These are phyloP conservation scores for Orbilia ellipsospora DNA, from an alignment of 2,329 filamentous ascomycete species.

Conservation along the genomic window DNA sequence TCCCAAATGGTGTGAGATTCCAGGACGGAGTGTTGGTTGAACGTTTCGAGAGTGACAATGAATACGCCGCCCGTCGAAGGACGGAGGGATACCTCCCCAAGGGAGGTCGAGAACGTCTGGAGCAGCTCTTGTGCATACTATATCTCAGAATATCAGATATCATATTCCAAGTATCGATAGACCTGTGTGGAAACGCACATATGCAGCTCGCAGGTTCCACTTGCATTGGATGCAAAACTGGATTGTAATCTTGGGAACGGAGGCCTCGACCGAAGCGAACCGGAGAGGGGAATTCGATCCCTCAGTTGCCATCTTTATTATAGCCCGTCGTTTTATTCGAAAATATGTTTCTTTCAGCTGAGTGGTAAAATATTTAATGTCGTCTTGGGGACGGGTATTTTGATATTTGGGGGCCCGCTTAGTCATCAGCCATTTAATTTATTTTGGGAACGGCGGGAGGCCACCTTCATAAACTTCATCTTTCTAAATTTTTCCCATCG, in stretches of 20 bases:
- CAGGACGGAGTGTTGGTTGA: conserved; percentile 26
- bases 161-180: not conserved
- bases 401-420: not conserved
- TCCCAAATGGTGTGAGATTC: conserved; percentile 77
- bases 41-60: conserved; percentile 66
- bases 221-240: conserved; percentile 93
- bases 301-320: conserved; percentile 21
- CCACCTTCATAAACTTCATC: not conserved
- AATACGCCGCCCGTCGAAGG: conserved; percentile 88
- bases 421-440: not conserved
- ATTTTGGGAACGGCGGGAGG: not conserved
- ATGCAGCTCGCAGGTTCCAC: conserved; percentile 88
- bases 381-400: too few species aligned
- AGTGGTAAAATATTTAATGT: too few species aligned
- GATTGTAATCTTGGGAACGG: conserved; percentile 67
- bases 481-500: not conserved
- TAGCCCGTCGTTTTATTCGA: too few species aligned
- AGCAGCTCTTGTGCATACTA: conserved; percentile 95
- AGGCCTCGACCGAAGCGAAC: conserved; percentile 43
- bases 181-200: conserved; percentile 69
- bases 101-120: conserved; percentile 83
- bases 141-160: conserved; percentile 1
- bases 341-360: too few species aligned
- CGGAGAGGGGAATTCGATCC: conserved; percentile 10
- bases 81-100: conserved; percentile 88